A percentile compares a stretch with the other conserved stretches of the same genome.
Conservation (phyloP, 2,329 filamentous ascomycete genomes). For the Mariannaea elegans region DNA sequence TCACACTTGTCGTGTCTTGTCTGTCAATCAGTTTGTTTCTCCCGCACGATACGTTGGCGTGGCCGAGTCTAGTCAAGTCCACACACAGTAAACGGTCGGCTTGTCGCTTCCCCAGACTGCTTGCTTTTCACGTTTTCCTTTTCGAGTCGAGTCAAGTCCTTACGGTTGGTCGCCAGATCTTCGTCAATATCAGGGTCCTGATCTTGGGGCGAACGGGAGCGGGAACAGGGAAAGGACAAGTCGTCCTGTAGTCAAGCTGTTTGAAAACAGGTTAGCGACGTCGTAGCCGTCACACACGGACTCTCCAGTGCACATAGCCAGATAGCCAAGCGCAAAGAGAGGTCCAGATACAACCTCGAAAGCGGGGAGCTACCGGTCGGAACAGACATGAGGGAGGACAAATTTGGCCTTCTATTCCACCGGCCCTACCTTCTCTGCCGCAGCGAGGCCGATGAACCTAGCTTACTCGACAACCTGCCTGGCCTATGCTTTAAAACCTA, state of each 20-base stretch:
- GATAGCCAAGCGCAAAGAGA: conserved; percentile 22
- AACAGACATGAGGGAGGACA: neutral
- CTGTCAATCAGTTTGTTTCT: conserved; percentile 10
- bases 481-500: neutral
- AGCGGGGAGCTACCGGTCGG: conserved; percentile 12
- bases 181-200: conserved; percentile 31
- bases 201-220: conserved; percentile 27
- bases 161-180: conserved; percentile 33
- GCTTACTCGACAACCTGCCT: conserved; percentile 2
- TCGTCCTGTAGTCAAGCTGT: conserved; percentile 10
- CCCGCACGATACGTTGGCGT: neutral
- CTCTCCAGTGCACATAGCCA: conserved; percentile 37
- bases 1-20: conserved; percentile 12
- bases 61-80: conserved; percentile 1
- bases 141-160: conserved; percentile 28
- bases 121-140: conserved; percentile 33
- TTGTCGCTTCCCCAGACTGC: conserved; percentile 21
- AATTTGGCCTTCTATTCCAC: too few species aligned
- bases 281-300: conserved; percentile 40
- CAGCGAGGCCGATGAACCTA: conserved; percentile 13
- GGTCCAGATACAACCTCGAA: conserved; percentile 10
- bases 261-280: conserved; percentile 41
- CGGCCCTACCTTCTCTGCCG: conserved; percentile 5
- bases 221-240: conserved; percentile 33
- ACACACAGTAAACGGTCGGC: conserved; percentile 2